Conservation (phyloP, 2,329 filamentous ascomycete species). For the Aquanectria penicillioides region DNA sequence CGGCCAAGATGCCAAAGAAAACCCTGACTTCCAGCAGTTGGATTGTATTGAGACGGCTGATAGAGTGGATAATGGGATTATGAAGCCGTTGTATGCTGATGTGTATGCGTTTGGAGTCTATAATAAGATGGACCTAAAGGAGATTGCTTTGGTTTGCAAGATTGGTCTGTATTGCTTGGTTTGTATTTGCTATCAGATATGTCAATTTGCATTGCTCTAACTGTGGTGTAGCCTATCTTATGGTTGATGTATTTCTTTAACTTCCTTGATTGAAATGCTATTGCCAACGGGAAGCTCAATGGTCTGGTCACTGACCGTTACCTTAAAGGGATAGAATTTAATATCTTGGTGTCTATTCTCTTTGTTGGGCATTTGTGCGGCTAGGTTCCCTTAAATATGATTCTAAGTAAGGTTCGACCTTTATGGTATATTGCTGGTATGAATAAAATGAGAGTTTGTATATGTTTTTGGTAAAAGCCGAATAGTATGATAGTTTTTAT, state of each 20-base stretch:
- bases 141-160: constrained; percentile 39
- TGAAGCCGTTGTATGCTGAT: too few species aligned
- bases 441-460: too few species aligned
- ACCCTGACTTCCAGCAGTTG: too few species aligned
- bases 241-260: constrained; percentile 56
- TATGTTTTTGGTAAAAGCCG: constrained; percentile 20
- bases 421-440: constrained; percentile 56
- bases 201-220: background rate
- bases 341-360: constrained; percentile 44
- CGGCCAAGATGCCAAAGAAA: too few species aligned
- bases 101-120: constrained; percentile 42
- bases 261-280: constrained; percentile 58
- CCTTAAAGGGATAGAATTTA: constrained; percentile 42
- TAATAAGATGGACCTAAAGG: constrained; percentile 39
- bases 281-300: constrained; percentile 54
- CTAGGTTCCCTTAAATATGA: constrained; percentile 55
- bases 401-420: constrained; percentile 54
- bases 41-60: too few species aligned
- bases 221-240: constrained; percentile 43
- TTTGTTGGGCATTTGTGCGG: constrained; percentile 58
- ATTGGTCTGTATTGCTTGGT: constrained; percentile 40
- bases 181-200: background rate
- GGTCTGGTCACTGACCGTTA: constrained; percentile 43
- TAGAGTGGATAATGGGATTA: too few species aligned
- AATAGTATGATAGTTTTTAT: constrained; percentile 44